Conservation (phyloP, 1,284 basidiomycete species). For the Puccinia novopanici region DNA sequence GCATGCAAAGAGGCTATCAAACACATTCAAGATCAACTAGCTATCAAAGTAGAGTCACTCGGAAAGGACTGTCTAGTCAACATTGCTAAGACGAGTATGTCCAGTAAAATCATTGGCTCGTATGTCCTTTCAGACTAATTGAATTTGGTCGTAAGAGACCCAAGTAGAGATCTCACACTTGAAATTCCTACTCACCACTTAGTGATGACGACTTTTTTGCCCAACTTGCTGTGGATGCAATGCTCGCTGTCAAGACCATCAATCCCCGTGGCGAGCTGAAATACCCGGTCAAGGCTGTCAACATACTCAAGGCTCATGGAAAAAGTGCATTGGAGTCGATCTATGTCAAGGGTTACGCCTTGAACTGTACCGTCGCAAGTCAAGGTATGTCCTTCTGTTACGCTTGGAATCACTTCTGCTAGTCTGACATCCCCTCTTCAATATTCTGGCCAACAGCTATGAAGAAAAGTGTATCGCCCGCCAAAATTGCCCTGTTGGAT, state of each 20-base stretch:
- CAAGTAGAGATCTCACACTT: background rate
- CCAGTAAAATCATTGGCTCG: slow-evolving; percentile 97
- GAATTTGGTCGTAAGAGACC: background rate
- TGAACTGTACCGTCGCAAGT: slow-evolving; percentile 98
- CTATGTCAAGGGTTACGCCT: slow-evolving; percentile 92
- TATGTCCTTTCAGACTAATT: slow-evolving; percentile 62
- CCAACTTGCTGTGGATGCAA: slow-evolving; percentile 97
- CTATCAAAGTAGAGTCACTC: slow-evolving; percentile 87
- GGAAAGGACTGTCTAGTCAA: slow-evolving; percentile 92
- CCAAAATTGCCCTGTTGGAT: slow-evolving; percentile 97
- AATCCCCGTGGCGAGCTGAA: slow-evolving; percentile 94
- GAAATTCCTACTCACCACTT: slow-evolving; percentile 46
- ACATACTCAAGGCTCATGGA: slow-evolving; percentile 98
- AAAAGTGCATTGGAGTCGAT: slow-evolving; percentile 92
- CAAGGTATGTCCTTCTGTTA: slow-evolving; percentile 69
- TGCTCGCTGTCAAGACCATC: slow-evolving; percentile 93
- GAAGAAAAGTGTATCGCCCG: slow-evolving; percentile 89
- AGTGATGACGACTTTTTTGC: slow-evolving; percentile 98
- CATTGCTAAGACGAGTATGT: slow-evolving; percentile 98
- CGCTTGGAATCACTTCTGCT: slow-evolving; percentile 8
- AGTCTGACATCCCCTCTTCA: background rate
- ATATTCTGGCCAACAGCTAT: slow-evolving; percentile 68
- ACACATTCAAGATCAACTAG: slow-evolving; percentile 96
- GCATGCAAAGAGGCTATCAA: slow-evolving; percentile 97
- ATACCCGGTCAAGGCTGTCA: slow-evolving; percentile 99